These are phyloP conservation scores for Asterionellopsis glacialis DNA, from an alignment of 108 stramenopile genomes.

Conservation along the genomic window DNA sequence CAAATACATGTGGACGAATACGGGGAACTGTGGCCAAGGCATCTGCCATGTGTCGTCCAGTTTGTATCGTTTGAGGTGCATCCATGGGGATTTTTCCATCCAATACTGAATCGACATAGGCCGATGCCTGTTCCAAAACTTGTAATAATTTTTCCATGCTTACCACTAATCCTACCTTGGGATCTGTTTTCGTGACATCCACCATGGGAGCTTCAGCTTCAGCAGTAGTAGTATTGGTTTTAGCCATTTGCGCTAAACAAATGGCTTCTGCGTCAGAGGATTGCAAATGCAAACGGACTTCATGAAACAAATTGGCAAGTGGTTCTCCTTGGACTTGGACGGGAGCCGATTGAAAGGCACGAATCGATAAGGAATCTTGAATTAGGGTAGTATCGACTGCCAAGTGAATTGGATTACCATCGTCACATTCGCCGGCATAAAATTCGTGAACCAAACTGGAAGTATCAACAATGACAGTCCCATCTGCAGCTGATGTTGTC, in stretches of 20 bases:
- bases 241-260: constrained; percentile 85
- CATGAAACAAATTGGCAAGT: constrained; percentile 90
- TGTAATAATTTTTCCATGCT: constrained; percentile 74
- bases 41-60: constrained; percentile 79
- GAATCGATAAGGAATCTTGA: constrained; percentile 59
- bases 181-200: constrained; percentile 13
- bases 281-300: constrained; percentile 71
- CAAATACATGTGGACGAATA: constrained; percentile 86
- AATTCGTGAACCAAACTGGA: constrained; percentile 95
- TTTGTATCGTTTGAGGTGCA: constrained; percentile 14
- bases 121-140: constrained; percentile 76
- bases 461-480: constrained; percentile 52
- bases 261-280: constrained; percentile 82
- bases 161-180: constrained; percentile 24
- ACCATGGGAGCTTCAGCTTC: no score
- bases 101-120: constrained; percentile 85
- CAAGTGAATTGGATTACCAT: constrained; percentile 83
- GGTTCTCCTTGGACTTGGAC: constrained; percentile 74
- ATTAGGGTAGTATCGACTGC: constrained; percentile 85
- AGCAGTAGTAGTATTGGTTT: constrained; percentile 21
- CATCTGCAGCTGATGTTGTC: constrained; percentile 44
- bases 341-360: constrained; percentile 76
- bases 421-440: constrained; percentile 89
- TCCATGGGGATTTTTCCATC: constrained; percentile 68
- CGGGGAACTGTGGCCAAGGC: constrained; percentile 83